phyloP scores from a whole-genome alignment of 345 rosid genomes.

The Limnanthes douglasii region DNA sequence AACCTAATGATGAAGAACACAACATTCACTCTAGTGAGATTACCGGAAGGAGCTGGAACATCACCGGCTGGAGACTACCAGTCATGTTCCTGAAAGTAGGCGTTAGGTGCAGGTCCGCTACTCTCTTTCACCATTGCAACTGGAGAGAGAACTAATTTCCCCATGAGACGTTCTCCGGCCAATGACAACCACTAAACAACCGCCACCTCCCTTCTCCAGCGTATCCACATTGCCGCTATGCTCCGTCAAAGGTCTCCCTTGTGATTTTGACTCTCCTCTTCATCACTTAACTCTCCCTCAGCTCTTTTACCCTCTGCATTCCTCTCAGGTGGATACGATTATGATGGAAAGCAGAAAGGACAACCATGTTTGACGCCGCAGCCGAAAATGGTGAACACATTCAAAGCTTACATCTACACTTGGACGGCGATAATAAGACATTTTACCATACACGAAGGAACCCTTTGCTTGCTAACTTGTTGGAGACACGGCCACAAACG shows the following conservation, averaged over 20 bases:
- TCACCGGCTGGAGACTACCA: too few relatives aligned
- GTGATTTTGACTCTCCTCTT: conserved; percentile 56
- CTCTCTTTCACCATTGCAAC: too few relatives aligned
- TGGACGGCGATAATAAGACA: conserved; percentile 83
- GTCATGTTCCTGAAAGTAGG: too few relatives aligned
- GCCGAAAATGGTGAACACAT: conserved; percentile 44
- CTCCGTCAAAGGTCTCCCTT: conserved; percentile 49
- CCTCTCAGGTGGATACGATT: conserved; percentile 11
- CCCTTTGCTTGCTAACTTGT: too few relatives aligned
- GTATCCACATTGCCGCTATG: conserved; percentile 19
- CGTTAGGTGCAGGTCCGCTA: too few relatives aligned
- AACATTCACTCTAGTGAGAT: too few relatives aligned
- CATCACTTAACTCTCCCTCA: conserved; percentile 46
- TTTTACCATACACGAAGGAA: conserved; percentile 90
- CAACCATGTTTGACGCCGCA: not conserved
- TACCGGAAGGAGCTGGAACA: too few relatives aligned
- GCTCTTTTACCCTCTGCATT: conserved; percentile 27
- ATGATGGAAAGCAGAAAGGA: not conserved
- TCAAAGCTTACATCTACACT: conserved; percentile 83
- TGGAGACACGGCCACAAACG: too few relatives aligned
- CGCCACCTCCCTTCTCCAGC: conserved; percentile 10
- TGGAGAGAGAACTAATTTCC: too few relatives aligned
- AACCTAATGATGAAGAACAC: too few relatives aligned
- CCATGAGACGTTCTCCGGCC: too few relatives aligned
- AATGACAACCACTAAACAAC: conserved; percentile 37